Base-by-base conservation (phyloP, 2,329 filamentous ascomycete genomes). In the Ophiostoma montium region DNA sequence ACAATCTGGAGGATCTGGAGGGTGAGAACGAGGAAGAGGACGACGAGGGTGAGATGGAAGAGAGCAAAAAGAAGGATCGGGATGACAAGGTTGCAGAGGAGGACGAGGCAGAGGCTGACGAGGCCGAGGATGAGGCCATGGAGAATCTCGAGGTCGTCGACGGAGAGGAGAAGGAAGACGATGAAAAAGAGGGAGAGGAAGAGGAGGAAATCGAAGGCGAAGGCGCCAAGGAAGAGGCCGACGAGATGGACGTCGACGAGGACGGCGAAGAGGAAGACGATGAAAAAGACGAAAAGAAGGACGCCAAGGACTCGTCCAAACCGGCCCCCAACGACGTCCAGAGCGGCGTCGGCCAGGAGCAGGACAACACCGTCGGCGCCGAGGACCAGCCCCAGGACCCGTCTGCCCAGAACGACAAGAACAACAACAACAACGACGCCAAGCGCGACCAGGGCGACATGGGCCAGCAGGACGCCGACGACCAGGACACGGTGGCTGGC, bases 11-110 rank as follows among this genome's bases (percentile, higher is more conserved):
- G 31, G 43, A 75, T 47, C 71, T 76, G 58, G 83, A 95, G 60
- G 80, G 86, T 57, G 70, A 95, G 50, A n/a, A n/a, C n/a, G 87
- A 89, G 36, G 70, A 94, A 16, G 87, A 87, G 0, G 88, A 94
- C 35, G 86, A 94, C 53, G 83, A 95, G 70, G 80, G 92, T 47
- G 75, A 95, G 70, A 81, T 92, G 49, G 75, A 94, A 49, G 83
- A 89, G 55, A 82, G 84, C 35, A 42, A 44, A 27, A 11, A 44
- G 16, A 30, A 76, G 27, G 69, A 76, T 27, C 62, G 62, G 3
- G 63, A 65, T 5, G 61, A 65, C 15, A 54, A 63, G 36, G 61
- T 67, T 35, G 66, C 65, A 9, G 60, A 63, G 36, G 63, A 63
- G 18, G 66, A 68, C 32, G 64, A 64, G 10, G 68, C 70, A 16